Evolutionary conservation across 805 yeast genomes (phyloP), one percentile per base, ranked within the genome.

Genomic region (Candida broadrunensis): DNA sequence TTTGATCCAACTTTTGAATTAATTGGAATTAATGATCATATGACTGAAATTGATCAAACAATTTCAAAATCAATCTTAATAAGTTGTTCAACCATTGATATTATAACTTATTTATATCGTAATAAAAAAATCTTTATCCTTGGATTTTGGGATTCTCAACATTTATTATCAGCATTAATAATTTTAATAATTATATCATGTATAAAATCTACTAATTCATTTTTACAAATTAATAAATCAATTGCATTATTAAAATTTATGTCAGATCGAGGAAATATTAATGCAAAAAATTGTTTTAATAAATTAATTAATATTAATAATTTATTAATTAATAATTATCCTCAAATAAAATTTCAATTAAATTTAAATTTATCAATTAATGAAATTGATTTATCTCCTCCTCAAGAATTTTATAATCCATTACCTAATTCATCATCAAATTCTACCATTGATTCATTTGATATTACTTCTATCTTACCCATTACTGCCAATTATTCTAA

Each of bases 61-160:
- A 54, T 67, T 7, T 50, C 60, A 16, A 57, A 54, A 37, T 58
- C 65, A 8, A 45, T 65, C 3, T 45, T 50, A 16, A 57, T 64
- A 0, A 59, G 72, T 3, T 48, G 59, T 38, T 38, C 61, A 15
- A 58, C 63, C 2, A 54, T 68, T 16, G 61, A 63, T 38, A 52
- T 67, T 4, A 35, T 63, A 4, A 33, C 54, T 24, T 55, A 61
- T 38, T 49, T 68, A 32, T 61, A 55, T 32, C 55, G 55, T 25
- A 44, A 52, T 37, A 44, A 56, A n/a, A 50, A 60, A 33, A 43
- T 66, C 12, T 67, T 67, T 39, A 47, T 54, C 16, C 47, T 61
- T 14, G 74, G 73, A 2, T 66, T 58, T 41, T 67, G 71, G 69
- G 74, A 69, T 42, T 50, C 64, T 35, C 70, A 64, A 44, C 67